Conservation (phyloP, 108 stramenopile genomes). For the Poteriospumella lacustris region DNA sequence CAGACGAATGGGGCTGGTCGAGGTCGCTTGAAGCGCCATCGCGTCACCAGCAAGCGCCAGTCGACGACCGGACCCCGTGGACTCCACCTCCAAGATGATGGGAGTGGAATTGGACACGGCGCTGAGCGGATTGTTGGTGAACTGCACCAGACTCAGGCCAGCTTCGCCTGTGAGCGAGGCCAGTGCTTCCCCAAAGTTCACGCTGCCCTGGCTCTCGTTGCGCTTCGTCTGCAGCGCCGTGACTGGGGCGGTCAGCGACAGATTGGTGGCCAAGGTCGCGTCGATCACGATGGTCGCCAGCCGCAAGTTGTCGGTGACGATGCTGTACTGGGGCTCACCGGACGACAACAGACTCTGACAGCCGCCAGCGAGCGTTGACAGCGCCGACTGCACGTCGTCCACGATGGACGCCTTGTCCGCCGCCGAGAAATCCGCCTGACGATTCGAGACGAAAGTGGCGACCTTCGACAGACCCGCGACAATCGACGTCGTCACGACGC, state of each 20-base stretch:
- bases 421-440: background rate
- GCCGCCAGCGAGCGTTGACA: background rate
- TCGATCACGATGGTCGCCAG: background rate
- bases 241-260: background rate
- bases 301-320: background rate
- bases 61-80: no score
- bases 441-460: background rate
- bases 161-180: background rate
- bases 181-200: no score
- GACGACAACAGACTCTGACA: background rate
- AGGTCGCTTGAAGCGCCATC: no score
- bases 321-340: background rate
- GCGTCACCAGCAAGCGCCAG: no score
- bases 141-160: background rate
- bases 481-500: background rate
- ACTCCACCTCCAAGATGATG: no score
- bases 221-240: background rate
- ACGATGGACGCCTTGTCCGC: background rate
- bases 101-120: background rate
- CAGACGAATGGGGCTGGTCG: no score
- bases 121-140: background rate
- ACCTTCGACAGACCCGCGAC: background rate
- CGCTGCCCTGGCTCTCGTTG: no score
- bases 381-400: background rate
- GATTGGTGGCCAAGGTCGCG: background rate